A percentile compares a stretch with the other conserved stretches of the same genome.
phyloP scores from a whole-genome alignment of 2,329 filamentous ascomycete genomes.

The Mycosphaerelloides madeirae region DNA sequence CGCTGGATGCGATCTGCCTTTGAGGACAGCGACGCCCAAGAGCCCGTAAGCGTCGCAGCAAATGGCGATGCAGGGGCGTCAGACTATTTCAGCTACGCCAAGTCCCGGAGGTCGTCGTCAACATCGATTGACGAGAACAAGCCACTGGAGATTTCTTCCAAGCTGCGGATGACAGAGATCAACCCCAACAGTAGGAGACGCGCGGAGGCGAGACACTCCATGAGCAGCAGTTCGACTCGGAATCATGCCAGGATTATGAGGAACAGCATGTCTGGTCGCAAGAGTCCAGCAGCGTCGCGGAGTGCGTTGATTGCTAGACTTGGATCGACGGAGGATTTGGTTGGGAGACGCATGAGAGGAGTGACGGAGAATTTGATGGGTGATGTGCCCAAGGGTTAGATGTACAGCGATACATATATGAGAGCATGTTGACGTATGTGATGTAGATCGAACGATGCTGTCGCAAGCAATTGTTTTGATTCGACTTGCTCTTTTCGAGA shows the following conservation, averaged over 20 bases:
- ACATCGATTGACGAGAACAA: conserved; percentile 59
- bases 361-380: conserved; percentile 31
- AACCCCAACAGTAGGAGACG: conserved; percentile 5
- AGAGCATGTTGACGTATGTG: no score
- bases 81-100: conserved; percentile 23
- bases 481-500: no score
- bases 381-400: no score
- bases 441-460: no score
- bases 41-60: conserved; percentile 17
- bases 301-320: conserved; percentile 42
- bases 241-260: conserved; percentile 16
- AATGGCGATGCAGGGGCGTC: conserved; percentile 13
- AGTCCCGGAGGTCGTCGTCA: conserved; percentile 1
- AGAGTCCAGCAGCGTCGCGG: conserved; percentile 28
- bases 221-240: conserved; percentile 12
- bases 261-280: conserved; percentile 24
- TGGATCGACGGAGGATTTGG: conserved; percentile 40
- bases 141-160: conserved; percentile 70
- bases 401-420: no score
- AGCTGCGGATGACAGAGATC: conserved; percentile 22
- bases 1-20: conserved; percentile 81
- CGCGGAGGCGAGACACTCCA: conserved; percentile 2
- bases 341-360: conserved; percentile 46
- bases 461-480: no score
- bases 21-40: conserved; percentile 41